Evolutionary conservation across 345 rosid genomes (phyloP), one percentile per base, ranked within the genome.

Genomic region (Dovyalis caffra): DNA sequence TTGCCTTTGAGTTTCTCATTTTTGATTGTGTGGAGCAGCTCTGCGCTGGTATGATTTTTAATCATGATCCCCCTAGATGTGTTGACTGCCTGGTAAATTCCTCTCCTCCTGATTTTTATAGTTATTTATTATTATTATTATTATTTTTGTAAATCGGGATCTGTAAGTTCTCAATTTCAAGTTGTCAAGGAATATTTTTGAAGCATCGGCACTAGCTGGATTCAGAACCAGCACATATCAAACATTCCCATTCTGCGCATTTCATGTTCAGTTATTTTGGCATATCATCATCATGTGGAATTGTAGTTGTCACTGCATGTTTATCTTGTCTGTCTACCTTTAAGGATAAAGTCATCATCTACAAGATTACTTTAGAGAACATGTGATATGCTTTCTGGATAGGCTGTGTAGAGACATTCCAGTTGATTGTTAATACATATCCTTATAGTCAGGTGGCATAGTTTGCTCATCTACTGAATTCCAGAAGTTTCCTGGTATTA

Each of bases 1-100:
- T 84, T 45, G 43, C 82, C 73, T 53, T 70, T 85, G 77, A 75
- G 23, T 71, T 80, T 76, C 77, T 65, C 29, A n/a, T 63, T 18
- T 37, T 71, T 77, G 76, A 69, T 68, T 78, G 6, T 65, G 40
- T 84, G 87, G 92, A 75, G 82, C 98, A 96, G 99, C 92, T 93
- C 76, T 96, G 98, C 53, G 79, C 80, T 76, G 75, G 89, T 77
- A 86, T 96, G 95, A 78, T 92, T 77, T 96, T 96, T 88, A 96
- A 93, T 87, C 98, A 96, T 1, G 88, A 90, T 51, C 90, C 85
- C 20, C 99, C 99, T 69, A 85, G 79, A 87, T 96, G 99, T 72
- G 83, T 85, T 79, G 88, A 82, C 73, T 96, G 99, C 71, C 73
- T 68, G 88, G 99, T 96, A 88, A 86, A 35, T 77, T 51, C 76